phyloP scores from a whole-genome alignment of 768 basidiomycete species.

The Mycena rebaudengoi region DNA sequence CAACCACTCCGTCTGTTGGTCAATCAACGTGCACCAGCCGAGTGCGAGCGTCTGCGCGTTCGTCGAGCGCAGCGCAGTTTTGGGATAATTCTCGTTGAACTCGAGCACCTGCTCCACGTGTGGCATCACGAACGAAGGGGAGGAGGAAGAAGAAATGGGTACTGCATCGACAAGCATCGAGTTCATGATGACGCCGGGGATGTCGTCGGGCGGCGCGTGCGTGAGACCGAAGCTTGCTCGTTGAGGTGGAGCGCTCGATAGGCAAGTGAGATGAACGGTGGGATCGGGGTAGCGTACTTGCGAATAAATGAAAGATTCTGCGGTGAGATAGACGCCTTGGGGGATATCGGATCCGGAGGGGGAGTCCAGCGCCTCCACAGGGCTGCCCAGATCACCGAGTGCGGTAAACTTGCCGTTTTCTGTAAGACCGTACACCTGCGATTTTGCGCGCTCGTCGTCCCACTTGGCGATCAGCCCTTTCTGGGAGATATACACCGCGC shows the following conservation, averaged over 20 bases:
- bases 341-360: slow-evolving; percentile 5
- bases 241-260: not conserved
- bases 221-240: slow-evolving; percentile 8
- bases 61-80: slow-evolving; percentile 13
- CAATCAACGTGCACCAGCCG: slow-evolving; percentile 18
- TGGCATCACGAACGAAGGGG: slow-evolving; percentile 15
- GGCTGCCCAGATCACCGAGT: not conserved
- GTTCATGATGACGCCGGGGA: slow-evolving; percentile 5
- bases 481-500: slow-evolving; percentile 3
- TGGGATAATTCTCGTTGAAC: slow-evolving; percentile 3
- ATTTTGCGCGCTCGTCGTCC: slow-evolving; percentile 3
- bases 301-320: slow-evolving; percentile 12
- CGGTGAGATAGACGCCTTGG: slow-evolving; percentile 10
- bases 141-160: slow-evolving; percentile 8
- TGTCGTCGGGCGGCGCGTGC: slow-evolving; percentile 1
- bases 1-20: slow-evolving; percentile 17
- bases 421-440: slow-evolving; percentile 10
- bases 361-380: not conserved
- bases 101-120: slow-evolving; percentile 10
- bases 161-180: slow-evolving; percentile 7
- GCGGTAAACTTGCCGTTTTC: slow-evolving; percentile 4
- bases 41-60: slow-evolving; percentile 16
- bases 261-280: slow-evolving; percentile 9
- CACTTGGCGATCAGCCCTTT: slow-evolving; percentile 12
- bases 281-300: slow-evolving; percentile 16